Evolutionary conservation across 495 filamentous ascomycete species (phyloP).

Genomic region (Durotheca rogersii): DNA sequence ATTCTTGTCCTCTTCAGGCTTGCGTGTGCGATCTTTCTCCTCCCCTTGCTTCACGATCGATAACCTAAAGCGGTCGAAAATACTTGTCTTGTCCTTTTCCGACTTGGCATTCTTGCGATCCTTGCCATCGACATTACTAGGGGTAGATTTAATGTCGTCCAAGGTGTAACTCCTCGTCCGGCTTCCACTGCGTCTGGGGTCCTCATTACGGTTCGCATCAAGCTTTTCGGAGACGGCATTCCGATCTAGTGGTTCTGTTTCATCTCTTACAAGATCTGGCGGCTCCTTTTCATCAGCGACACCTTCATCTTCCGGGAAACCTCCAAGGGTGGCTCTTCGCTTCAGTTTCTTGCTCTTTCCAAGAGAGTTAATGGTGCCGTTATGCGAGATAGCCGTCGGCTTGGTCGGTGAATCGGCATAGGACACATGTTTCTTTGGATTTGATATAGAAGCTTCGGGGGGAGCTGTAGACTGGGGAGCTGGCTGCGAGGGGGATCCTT

Average conservation of each 20-base stretch:
- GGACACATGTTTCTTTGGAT: constrained; percentile 35
- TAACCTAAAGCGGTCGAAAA: constrained; percentile 39
- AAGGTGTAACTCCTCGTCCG: constrained; percentile 24
- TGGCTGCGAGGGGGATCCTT: constrained; percentile 16
- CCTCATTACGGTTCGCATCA: constrained; percentile 37
- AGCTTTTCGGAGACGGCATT: constrained; percentile 49
- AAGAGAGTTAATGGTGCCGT: constrained; percentile 8
- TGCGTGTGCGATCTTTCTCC: constrained; percentile 30
- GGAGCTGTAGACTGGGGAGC: constrained; percentile 22
- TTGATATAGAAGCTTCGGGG: constrained; percentile 34
- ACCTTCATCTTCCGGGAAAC: constrained; percentile 13
- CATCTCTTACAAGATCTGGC: constrained; percentile 35
- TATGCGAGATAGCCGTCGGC: constrained; percentile 10
- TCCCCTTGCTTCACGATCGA: constrained; percentile 36
- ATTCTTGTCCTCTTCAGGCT: constrained; percentile 39
- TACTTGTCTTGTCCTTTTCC: constrained; percentile 38
- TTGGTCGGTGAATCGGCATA: constrained; percentile 26
- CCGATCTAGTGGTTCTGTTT: constrained; percentile 34
- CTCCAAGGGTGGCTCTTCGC: constrained; percentile 15
- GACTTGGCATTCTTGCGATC: constrained; percentile 31
- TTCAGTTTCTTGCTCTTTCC: constrained; percentile 29
- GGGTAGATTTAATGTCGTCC: constrained; percentile 45
- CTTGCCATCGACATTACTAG: constrained; percentile 26
- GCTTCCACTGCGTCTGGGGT: constrained; percentile 35
- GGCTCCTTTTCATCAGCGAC: constrained; percentile 23